Conservation (phyloP, 139 green algal species). For the Haematococcus lacustris region DNA sequence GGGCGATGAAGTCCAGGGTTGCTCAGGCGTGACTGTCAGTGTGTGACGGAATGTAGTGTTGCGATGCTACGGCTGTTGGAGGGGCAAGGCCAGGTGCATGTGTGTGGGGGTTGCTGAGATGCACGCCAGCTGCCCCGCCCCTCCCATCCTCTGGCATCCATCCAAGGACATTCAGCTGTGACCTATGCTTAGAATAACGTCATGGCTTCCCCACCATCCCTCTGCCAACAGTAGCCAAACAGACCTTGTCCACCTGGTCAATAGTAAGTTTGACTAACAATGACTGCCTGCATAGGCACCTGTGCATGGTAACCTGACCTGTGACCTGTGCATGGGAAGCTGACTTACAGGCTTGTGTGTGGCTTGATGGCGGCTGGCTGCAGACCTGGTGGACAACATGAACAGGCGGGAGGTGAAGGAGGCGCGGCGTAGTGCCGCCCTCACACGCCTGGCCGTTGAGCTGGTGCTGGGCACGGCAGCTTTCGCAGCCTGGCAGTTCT, state of each 20-base stretch:
- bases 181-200: background rate
- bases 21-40: conserved; percentile 3
- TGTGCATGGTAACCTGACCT: background rate
- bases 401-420: conserved; percentile 5
- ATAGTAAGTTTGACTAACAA: background rate
- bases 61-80: background rate
- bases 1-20: conserved; percentile 10
- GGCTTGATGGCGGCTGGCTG: background rate
- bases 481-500: conserved; percentile 3
- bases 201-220: no score
- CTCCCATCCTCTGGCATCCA: no score
- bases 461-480: conserved; percentile 1
- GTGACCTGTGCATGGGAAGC: background rate
- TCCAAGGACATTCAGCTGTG: no score
- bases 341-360: background rate
- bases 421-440: background rate
- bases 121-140: no score
- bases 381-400: conserved; percentile 14
- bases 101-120: background rate
- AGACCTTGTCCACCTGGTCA: background rate
- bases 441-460: background rate
- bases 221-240: no score
- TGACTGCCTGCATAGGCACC: background rate
- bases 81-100: background rate
- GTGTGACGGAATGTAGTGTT: background rate